These are phyloP conservation scores for Artemisia argyi DNA, from an alignment of 129 eudicot genomes.

Conservation along the genomic window DNA sequence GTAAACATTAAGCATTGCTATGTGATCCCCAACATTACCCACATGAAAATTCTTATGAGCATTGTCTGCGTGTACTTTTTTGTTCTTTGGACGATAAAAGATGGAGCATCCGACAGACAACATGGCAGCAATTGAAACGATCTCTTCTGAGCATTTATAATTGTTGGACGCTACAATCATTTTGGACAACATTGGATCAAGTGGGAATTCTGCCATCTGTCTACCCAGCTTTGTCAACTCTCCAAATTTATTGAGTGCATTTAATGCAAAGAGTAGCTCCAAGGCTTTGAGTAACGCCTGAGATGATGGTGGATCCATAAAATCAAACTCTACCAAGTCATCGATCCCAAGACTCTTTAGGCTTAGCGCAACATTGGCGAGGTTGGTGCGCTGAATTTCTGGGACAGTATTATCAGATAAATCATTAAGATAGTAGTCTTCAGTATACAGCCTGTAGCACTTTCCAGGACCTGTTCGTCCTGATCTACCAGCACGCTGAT, in stretches of 20 bases:
- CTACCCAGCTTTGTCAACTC: constrained; percentile 88
- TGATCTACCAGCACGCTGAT: constrained; percentile 89
- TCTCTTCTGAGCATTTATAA: constrained; percentile 77
- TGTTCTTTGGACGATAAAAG: constrained; percentile 87
- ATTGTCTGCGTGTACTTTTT: constrained; percentile 87
- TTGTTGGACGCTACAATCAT: constrained; percentile 93
- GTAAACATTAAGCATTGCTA: constrained; percentile 81
- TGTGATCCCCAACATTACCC: constrained; percentile 93
- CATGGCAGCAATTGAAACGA: constrained; percentile 86
- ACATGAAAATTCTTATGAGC: constrained; percentile 75
- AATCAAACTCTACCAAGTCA: constrained; percentile 74
- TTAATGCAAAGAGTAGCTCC: constrained; percentile 73
- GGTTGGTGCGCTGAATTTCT: constrained; percentile 83
- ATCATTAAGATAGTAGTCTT: constrained; percentile 59
- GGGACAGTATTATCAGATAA: constrained; percentile 84
- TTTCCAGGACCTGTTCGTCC: constrained; percentile 92
- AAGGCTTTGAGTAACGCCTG: constrained; percentile 78
- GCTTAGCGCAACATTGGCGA: constrained; percentile 77
- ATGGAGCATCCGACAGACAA: constrained; percentile 75
- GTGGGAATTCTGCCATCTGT: constrained; percentile 92
- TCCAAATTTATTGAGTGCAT: constrained; percentile 76
- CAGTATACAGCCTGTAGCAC: constrained; percentile 74
- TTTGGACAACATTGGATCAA: constrained; percentile 94
- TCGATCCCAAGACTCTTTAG: constrained; percentile 86
- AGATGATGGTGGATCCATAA: constrained; percentile 91